Evolutionary conservation across 2,329 filamentous ascomycete genomes (phyloP).

Genomic region (Cladorrhinum sp.): DNA sequence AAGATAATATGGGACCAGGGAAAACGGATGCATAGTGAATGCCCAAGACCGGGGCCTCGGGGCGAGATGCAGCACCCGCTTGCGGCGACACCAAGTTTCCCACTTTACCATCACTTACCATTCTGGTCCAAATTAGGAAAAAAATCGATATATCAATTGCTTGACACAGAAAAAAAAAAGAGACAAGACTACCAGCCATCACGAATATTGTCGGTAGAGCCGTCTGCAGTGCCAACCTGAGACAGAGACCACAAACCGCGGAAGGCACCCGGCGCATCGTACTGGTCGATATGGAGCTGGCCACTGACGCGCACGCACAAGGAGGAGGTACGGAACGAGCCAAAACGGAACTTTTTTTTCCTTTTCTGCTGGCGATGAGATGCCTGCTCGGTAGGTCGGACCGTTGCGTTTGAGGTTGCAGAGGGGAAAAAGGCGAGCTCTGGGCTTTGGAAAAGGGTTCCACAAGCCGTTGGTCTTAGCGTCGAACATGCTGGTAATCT

Average conservation of each 20-base stretch:
- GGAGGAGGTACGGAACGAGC: neutral
- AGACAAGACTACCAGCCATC: neutral
- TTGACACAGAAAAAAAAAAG: neutral
- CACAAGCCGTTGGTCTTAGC: slow-evolving; percentile 1
- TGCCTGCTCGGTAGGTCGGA: slow-evolving; percentile 4
- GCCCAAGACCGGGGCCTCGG: neutral
- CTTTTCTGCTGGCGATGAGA: neutral
- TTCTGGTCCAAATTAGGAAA: neutral
- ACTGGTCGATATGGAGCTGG: neutral
- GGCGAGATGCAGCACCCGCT: neutral
- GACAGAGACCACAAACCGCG: neutral
- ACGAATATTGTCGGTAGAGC: no score
- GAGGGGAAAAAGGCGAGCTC: neutral
- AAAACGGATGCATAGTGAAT: neutral
- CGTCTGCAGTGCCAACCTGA: neutral
- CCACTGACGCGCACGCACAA: neutral
- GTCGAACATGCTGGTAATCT: slow-evolving; percentile 4
- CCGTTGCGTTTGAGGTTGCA: neutral
- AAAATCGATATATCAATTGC: neutral
- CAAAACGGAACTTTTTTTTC: neutral
- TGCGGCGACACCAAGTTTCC: neutral
- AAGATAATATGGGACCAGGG: neutral
- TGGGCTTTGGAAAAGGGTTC: neutral
- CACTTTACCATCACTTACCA: no score
- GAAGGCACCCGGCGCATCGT: neutral